These are phyloP conservation scores for Musa schizocarpa DNA, from an alignment of 176 grass and related monocot genomes.

Conservation along the genomic window DNA sequence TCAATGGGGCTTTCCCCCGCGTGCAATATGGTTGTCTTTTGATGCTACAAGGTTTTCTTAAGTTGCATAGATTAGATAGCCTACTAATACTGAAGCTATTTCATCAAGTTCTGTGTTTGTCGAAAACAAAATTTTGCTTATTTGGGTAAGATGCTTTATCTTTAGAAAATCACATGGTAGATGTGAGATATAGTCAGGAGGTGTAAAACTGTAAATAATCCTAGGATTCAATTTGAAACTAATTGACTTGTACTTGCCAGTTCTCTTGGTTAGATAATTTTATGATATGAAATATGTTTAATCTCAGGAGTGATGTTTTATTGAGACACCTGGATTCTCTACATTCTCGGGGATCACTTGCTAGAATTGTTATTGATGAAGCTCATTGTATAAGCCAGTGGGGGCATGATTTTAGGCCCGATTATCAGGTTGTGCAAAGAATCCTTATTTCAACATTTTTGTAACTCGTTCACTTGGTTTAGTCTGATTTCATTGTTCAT, in stretches of 20 bases:
- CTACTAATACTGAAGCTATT: too few relatives aligned
- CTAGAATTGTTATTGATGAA: slow-evolving; percentile 99
- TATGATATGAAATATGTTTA: not conserved
- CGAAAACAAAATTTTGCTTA: not conserved
- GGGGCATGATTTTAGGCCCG: slow-evolving; percentile 97
- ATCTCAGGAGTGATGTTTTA: slow-evolving; percentile 59
- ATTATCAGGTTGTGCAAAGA: slow-evolving; percentile 60
- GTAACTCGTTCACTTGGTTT: not conserved
- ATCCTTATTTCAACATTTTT: not conserved
- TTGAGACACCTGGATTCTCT: slow-evolving; percentile 49
- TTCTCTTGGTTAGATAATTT: not conserved
- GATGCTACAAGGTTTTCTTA: too few relatives aligned
- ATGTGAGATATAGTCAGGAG: too few relatives aligned
- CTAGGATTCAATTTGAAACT: too few relatives aligned
- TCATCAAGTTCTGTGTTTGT: not conserved
- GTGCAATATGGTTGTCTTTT: too few relatives aligned
- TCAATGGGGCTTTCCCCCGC: too few relatives aligned
- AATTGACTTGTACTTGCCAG: too few relatives aligned
- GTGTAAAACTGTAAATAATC: not conserved
- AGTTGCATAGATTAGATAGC: too few relatives aligned
- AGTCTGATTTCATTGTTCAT: not conserved
- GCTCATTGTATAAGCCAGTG: slow-evolving; percentile 98
- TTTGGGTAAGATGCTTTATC: not conserved
- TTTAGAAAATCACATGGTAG: too few relatives aligned
- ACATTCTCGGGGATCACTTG: slow-evolving; percentile 49